Conservation (phyloP, 257 asterid genomes). For the Solanum corneliomulleri region DNA sequence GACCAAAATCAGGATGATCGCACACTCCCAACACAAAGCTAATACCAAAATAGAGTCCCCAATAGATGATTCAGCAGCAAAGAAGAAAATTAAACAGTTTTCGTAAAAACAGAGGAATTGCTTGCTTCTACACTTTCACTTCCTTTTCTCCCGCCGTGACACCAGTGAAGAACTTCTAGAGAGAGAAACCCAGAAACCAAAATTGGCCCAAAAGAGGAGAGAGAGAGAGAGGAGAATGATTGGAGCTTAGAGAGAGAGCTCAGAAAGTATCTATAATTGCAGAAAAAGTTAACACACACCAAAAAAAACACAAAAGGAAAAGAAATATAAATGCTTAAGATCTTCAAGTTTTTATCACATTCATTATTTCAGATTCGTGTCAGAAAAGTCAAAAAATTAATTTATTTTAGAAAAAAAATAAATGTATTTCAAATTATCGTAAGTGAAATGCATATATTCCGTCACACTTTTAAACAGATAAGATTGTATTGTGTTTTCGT, state of each 20-base stretch:
- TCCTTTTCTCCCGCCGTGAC: slow-evolving; percentile 69
- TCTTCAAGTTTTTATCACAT: neutral
- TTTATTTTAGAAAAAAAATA: too few relatives aligned
- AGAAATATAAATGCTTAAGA: neutral
- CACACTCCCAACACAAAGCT: neutral
- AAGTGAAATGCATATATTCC: too few relatives aligned
- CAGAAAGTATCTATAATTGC: neutral
- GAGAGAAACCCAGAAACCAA: neutral
- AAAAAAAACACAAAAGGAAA: neutral
- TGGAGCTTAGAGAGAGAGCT: neutral
- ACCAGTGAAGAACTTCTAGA: slow-evolving; percentile 7
- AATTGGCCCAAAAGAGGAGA: neutral
- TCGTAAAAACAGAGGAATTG: slow-evolving; percentile 71
- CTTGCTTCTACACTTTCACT: slow-evolving; percentile 82
- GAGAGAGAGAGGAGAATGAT: neutral
- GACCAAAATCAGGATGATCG: neutral
- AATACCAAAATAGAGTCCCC: neutral
- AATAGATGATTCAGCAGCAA: neutral
- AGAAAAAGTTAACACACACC: neutral
- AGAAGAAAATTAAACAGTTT: slow-evolving; percentile 16
- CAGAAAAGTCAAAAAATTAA: neutral
- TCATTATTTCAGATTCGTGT: neutral
- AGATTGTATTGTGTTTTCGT: too few relatives aligned
- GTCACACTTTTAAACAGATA: too few relatives aligned
- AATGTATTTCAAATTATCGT: too few relatives aligned